Percentiles rank a stretch among this genome's conserved stretches.
Conservation (phyloP, 352 stramenopile species). For the Elongisporangium anandrum region DNA sequence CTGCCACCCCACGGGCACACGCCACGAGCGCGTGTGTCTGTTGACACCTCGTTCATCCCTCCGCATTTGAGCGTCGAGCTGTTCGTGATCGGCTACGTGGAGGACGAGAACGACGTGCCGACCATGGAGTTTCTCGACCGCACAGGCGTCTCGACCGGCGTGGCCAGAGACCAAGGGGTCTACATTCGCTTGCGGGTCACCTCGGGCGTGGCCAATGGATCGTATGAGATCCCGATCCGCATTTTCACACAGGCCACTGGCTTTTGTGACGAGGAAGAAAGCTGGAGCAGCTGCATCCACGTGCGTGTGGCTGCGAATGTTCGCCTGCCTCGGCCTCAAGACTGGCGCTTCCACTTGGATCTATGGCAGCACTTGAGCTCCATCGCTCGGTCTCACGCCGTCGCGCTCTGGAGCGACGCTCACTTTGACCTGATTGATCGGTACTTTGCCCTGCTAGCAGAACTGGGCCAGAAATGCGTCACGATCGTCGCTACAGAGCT, state of each 20-base stretch:
- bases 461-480: conserved; percentile 72
- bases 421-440: conserved; percentile 69
- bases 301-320: conserved; percentile 47
- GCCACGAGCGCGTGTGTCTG: conserved; percentile 44
- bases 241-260: conserved; percentile 64
- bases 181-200: conserved; percentile 54
- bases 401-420: conserved; percentile 52
- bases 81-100: conserved; percentile 54
- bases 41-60: conserved; percentile 53
- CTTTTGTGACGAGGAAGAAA: conserved; percentile 62
- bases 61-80: conserved; percentile 39
- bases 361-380: conserved; percentile 74
- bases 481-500: conserved; percentile 73
- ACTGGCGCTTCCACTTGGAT: conserved; percentile 69
- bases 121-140: conserved; percentile 61
- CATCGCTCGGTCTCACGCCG: conserved; percentile 45
- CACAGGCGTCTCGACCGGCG: conserved; percentile 18
- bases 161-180: conserved; percentile 37
- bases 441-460: conserved; percentile 47
- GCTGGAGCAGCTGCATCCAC: conserved; percentile 51
- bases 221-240: conserved; percentile 61
- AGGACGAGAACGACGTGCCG: conserved; percentile 49
- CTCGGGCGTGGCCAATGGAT: conserved; percentile 23
- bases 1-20: conserved; percentile 48
- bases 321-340: conserved; percentile 31